Evolutionary conservation across 2,329 filamentous ascomycete genomes (phyloP).

Genomic region (Talaromyces sp.): DNA sequence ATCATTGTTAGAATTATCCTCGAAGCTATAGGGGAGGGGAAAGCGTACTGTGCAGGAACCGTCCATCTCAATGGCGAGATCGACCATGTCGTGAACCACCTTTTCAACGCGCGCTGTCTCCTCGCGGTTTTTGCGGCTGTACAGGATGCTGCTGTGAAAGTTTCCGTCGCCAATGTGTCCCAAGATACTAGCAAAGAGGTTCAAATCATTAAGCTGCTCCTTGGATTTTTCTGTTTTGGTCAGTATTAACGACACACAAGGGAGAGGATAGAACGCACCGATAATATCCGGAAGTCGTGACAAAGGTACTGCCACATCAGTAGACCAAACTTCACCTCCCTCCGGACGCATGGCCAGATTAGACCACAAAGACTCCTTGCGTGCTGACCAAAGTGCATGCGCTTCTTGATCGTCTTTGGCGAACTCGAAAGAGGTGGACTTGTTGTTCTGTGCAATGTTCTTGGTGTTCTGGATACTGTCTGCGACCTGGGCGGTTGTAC

Average conservation of each 20-base stretch:
- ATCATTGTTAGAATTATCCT: background rate
- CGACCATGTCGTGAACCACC: constrained; percentile 86
- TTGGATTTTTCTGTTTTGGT: constrained; percentile 69
- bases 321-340: constrained; percentile 59
- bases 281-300: constrained; percentile 61
- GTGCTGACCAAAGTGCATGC: constrained; percentile 57
- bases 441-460: constrained; percentile 61
- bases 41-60: constrained; percentile 71
- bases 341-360: constrained; percentile 56
- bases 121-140: constrained; percentile 64
- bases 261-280: constrained; percentile 28
- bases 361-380: constrained; percentile 60
- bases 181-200: constrained; percentile 80
- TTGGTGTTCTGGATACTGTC: constrained; percentile 72
- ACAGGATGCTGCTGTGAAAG: constrained; percentile 91
- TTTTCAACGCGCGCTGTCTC: constrained; percentile 73
- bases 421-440: constrained; percentile 54
- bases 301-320: constrained; percentile 60
- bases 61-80: constrained; percentile 88
- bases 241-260: constrained; percentile 12
- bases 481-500: constrained; percentile 70
- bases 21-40: too few relatives aligned
- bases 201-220: constrained; percentile 80
- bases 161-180: constrained; percentile 93
- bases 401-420: constrained; percentile 53